phyloP scores from a whole-genome alignment of 371 early-diverging fungal species.

The Quaeritorhiza haematococci region DNA sequence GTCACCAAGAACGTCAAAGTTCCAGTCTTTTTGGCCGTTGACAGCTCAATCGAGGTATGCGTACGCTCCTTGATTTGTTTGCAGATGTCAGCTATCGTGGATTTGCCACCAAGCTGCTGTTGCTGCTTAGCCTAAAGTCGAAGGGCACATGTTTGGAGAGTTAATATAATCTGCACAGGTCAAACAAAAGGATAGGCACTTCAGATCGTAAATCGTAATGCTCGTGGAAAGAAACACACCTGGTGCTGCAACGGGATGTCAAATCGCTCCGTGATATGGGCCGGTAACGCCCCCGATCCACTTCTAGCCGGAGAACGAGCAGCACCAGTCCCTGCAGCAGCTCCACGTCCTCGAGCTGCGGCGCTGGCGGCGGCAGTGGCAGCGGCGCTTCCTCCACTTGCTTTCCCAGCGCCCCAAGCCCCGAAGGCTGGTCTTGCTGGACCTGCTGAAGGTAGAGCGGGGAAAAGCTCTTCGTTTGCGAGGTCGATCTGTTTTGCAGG shows the following conservation, averaged over 20 bases:
- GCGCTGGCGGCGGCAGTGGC: slow-evolving; percentile 7
- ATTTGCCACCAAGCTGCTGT: slow-evolving; percentile 36
- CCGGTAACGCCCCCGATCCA: background rate
- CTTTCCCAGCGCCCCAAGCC: slow-evolving; percentile 9
- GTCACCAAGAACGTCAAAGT: slow-evolving; percentile 81
- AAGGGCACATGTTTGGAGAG: too few relatives aligned
- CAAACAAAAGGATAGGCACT: too few relatives aligned
- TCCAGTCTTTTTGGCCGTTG: slow-evolving; percentile 67
- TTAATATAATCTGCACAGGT: too few relatives aligned
- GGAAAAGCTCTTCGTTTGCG: slow-evolving; percentile 31
- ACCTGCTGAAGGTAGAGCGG: slow-evolving; percentile 18
- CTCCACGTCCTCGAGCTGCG: slow-evolving; percentile 4
- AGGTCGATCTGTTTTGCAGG: slow-evolving; percentile 22
- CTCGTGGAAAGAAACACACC: background rate
- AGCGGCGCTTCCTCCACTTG: slow-evolving; percentile 12
- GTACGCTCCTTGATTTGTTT: slow-evolving; percentile 65
- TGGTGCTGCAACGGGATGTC: background rate
- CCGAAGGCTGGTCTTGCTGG: background rate
- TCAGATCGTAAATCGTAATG: too few relatives aligned
- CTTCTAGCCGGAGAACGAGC: slow-evolving; percentile 4
- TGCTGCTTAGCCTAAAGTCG: background rate
- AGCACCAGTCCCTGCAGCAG: slow-evolving; percentile 1
- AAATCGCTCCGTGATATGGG: background rate
- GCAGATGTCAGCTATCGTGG: slow-evolving; percentile 60
- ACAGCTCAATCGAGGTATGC: slow-evolving; percentile 79